phyloP scores from a whole-genome alignment of 2,329 filamentous ascomycete genomes.

The Claviceps sorghi region DNA sequence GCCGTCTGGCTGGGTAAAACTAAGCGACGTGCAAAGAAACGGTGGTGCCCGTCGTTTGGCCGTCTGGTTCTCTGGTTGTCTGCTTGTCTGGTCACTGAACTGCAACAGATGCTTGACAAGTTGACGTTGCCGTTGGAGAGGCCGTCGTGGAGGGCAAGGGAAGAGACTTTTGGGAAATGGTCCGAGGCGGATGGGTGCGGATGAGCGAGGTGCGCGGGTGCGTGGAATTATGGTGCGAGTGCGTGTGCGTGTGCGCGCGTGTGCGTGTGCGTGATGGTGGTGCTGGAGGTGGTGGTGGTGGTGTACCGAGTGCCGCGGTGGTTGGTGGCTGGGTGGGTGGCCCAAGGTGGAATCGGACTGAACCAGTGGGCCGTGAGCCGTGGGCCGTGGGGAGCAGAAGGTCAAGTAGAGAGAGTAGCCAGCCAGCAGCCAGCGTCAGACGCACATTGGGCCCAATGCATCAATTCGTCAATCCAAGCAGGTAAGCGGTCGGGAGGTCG shows the following conservation, averaged over 20 bases:
- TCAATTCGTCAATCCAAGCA: slow-evolving; percentile 1
- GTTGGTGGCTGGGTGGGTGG: slow-evolving; percentile 1
- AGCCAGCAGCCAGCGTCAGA: neutral
- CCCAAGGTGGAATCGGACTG: slow-evolving; percentile 2
- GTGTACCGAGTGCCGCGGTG: neutral
- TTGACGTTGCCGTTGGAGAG: slow-evolving; percentile 1
- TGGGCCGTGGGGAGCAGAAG: neutral
- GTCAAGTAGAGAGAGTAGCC: neutral
- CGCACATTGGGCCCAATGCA: neutral
- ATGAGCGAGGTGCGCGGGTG: neutral
- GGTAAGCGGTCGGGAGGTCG: neutral
- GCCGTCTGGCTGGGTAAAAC: neutral
- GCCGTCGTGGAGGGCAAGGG: neutral
- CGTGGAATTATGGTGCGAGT: neutral
- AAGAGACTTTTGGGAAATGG: neutral
- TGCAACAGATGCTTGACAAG: neutral
- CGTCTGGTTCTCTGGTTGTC: too few relatives aligned
- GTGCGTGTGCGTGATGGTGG: neutral
- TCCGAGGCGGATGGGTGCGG: neutral
- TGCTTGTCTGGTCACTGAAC: neutral
- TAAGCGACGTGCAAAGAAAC: neutral
- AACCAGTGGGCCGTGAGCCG: neutral
- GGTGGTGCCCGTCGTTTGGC: neutral
- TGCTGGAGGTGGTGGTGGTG: neutral
- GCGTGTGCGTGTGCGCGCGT: neutral